Evolutionary conservation across 1,139 yeast species (phyloP).

Genomic region (Nakaseomyces kungkrabaensis): DNA sequence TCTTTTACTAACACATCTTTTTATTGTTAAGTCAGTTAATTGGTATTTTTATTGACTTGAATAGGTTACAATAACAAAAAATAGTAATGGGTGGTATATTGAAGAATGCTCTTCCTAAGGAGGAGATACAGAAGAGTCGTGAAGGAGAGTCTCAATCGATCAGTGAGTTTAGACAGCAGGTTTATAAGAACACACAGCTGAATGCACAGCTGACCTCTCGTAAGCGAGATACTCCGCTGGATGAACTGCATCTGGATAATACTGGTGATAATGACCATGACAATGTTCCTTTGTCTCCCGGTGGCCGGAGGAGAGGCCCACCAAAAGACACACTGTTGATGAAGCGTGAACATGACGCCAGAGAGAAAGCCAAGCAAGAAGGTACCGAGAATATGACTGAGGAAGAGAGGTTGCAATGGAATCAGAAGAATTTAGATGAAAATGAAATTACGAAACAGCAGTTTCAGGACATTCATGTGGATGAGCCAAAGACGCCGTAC

Average conservation of each 20-base stretch:
- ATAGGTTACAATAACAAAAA: not conserved
- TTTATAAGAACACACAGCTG: slow-evolving; percentile 38
- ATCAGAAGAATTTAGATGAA: slow-evolving; percentile 52
- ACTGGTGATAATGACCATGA: slow-evolving; percentile 1
- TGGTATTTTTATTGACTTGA: too few species aligned
- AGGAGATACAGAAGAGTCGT: slow-evolving; percentile 9
- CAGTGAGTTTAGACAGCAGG: slow-evolving; percentile 37
- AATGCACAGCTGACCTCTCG: slow-evolving; percentile 32
- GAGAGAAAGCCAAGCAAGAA: slow-evolving; percentile 5
- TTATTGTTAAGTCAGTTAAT: too few species aligned
- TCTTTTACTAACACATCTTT: too few species aligned
- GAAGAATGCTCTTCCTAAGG: slow-evolving; percentile 29
- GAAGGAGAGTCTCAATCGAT: slow-evolving; percentile 32
- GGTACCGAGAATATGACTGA: slow-evolving; percentile 7
- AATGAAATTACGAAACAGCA: slow-evolving; percentile 41
- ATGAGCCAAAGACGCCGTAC: slow-evolving; percentile 96
- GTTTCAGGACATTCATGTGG: slow-evolving; percentile 42
- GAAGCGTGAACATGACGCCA: slow-evolving; percentile 18
- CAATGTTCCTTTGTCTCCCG: slow-evolving; percentile 9
- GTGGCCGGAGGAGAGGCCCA: slow-evolving; percentile 7
- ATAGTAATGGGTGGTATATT: slow-evolving; percentile 32
- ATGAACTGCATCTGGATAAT: not conserved
- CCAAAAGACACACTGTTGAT: slow-evolving; percentile 26
- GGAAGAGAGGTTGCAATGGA: slow-evolving; percentile 53
- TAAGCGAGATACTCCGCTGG: slow-evolving; percentile 4